Conservation (phyloP, 257 asterid genomes). For the Plantago ovata region DNA sequence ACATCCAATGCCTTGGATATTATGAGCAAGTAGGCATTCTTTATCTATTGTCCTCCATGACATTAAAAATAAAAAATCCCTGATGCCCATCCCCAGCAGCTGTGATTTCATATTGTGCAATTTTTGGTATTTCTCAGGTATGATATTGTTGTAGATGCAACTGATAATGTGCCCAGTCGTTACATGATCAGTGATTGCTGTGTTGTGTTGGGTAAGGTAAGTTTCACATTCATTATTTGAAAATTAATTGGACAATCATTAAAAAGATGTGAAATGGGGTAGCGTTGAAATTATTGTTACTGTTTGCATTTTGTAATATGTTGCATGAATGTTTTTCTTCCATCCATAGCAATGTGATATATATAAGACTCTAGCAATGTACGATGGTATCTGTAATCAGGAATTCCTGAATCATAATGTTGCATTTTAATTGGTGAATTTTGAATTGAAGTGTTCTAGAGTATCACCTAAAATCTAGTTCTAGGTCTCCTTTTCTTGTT, state of each 20-base stretch:
- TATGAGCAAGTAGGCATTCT: constrained; percentile 52
- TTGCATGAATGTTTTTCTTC: not conserved
- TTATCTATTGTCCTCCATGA: not conserved
- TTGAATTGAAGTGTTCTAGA: not conserved
- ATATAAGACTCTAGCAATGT: too few relatives aligned
- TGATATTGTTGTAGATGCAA: constrained; percentile 91
- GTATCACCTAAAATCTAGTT: too few relatives aligned
- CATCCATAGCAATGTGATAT: not conserved
- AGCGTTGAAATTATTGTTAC: not conserved
- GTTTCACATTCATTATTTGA: constrained; percentile 20
- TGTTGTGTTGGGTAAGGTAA: constrained; percentile 87
- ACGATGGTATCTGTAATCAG: too few relatives aligned
- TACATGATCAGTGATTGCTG: constrained; percentile 97
- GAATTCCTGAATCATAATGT: not conserved
- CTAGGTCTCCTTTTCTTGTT: too few relatives aligned
- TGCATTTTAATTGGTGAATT: not conserved
- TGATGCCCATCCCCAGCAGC: not conserved
- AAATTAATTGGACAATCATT: not conserved
- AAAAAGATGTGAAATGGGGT: not conserved
- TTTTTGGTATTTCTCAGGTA: constrained; percentile 45
- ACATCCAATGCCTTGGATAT: constrained; percentile 84
- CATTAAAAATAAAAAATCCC: not conserved
- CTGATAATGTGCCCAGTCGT: constrained; percentile 94
- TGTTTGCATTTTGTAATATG: constrained; percentile 9
- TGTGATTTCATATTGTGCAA: constrained; percentile 21